Percentiles rank a stretch among this genome's conserved stretches.
phyloP scores from a whole-genome alignment of 495 filamentous ascomycete species.

The Beverwykella pulmonaria region DNA sequence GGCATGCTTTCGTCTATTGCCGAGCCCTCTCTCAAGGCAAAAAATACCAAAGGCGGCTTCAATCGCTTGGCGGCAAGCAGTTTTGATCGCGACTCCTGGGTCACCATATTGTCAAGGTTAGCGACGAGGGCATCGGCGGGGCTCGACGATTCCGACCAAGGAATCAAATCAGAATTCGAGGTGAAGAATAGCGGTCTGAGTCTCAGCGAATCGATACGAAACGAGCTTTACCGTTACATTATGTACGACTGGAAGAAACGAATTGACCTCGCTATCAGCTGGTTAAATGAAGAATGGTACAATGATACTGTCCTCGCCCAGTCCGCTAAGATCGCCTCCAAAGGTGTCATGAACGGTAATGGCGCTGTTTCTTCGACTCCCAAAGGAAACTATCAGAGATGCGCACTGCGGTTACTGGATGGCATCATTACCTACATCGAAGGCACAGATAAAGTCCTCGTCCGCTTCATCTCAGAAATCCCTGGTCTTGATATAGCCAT shows the following conservation, averaged over 20 bases:
- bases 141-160: constrained; percentile 56
- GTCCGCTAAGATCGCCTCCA: neutral
- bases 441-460: constrained; percentile 80
- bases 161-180: constrained; percentile 53
- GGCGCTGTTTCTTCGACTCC: constrained; percentile 48
- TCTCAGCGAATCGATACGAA: constrained; percentile 71
- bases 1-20: constrained; percentile 71
- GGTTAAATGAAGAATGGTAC: constrained; percentile 98
- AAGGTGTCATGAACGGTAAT: constrained; percentile 14
- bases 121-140: constrained; percentile 77
- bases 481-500: constrained; percentile 73
- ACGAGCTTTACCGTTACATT: constrained; percentile 78
- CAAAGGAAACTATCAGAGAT: constrained; percentile 72
- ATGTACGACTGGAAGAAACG: constrained; percentile 87
- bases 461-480: constrained; percentile 88
- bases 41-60: constrained; percentile 62
- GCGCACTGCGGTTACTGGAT: constrained; percentile 78
- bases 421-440: constrained; percentile 87
- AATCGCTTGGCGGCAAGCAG: constrained; percentile 81
- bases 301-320: constrained; percentile 70
- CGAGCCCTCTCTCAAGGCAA: constrained; percentile 56
- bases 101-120: constrained; percentile 80
- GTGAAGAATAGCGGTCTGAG: constrained; percentile 34
- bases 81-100: constrained; percentile 88
- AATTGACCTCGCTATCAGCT: constrained; percentile 82